phyloP scores from a whole-genome alignment of 2,329 filamentous ascomycete genomes.

The Lachnum nothofagi region DNA sequence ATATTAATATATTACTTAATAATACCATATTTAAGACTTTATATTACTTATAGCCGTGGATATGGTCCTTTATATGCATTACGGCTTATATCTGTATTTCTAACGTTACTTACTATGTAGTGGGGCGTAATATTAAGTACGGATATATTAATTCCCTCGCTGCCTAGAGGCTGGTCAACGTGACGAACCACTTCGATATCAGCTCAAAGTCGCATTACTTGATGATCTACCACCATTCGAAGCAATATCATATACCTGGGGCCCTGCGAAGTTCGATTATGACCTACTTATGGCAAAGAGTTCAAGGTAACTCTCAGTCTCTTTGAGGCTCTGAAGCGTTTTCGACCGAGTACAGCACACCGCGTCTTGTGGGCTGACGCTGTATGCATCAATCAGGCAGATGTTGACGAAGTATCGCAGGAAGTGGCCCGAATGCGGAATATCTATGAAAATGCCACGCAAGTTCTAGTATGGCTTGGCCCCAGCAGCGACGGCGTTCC shows the following conservation, averaged over 20 bases:
- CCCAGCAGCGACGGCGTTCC: neutral
- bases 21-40: too few relatives aligned
- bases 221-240: slow-evolving; percentile 3
- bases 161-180: neutral
- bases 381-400: slow-evolving; percentile 22
- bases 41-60: too few relatives aligned
- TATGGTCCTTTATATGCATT: too few relatives aligned
- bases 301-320: neutral
- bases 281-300: neutral
- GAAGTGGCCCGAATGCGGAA: slow-evolving; percentile 24
- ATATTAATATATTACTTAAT: too few relatives aligned
- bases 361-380: slow-evolving; percentile 1
- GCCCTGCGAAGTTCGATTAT: neutral
- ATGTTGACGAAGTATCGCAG: slow-evolving; percentile 17
- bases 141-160: too few relatives aligned
- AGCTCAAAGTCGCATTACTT: neutral
- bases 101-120: too few relatives aligned
- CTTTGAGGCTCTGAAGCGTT: neutral
- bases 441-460: slow-evolving; percentile 18
- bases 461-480: slow-evolving; percentile 24
- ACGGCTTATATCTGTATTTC: too few relatives aligned
- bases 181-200: neutral
- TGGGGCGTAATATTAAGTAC: too few relatives aligned
- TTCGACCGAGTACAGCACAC: neutral
- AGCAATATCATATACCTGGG: slow-evolving; percentile 4